Evolutionary conservation across 371 early-diverging fungal species (phyloP), one percentile per base, ranked within the genome.

Genomic region (Thermomucor indicae-seudaticae): DNA sequence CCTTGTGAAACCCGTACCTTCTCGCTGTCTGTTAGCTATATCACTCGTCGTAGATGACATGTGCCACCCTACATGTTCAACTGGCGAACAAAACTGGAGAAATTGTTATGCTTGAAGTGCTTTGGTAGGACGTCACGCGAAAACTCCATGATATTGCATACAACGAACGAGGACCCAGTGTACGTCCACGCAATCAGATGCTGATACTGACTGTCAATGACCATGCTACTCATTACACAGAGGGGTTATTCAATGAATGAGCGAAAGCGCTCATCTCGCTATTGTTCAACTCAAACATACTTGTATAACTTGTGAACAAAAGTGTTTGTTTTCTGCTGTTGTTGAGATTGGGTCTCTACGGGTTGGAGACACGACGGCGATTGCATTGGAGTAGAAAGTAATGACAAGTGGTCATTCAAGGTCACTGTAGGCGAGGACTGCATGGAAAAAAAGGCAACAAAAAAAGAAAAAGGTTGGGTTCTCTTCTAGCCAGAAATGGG

Each of bases 71-170:
- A 87, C 85, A 85, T 90, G 58, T 95, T 93, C 22, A 93, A 72
- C 62, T 95, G 95, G 42, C 93, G 71, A 19, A 93, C 89, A 76
- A 95, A 95, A 37, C 87, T 86, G 22, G 83, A 82, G 57, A 91
- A 87, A 63, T 95, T 95, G 60, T 83, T 89, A 66, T 93, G 93
- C 65, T 91, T 92, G 65, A 92, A 93, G 62, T 88, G 86, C 44
- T 83, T 82, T 20, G 91, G 89, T 28, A 95, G 67, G 1, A 93
- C 86, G 52, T 81, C 83, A 44, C 81, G 66, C 14, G 88, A 78
- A 65, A 93, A 92, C 44, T 89, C 92, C 65, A 83, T 80, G 29
- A 91, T 89, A 57, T 95, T 89, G 65, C 88, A 85, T 44, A 97
- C 96, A 51, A 93, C 83, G 59, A 97, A 96, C 12, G 93, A 89